Conservation (phyloP, 2,329 filamentous ascomycete genomes). For the Pochonia chlamydosporia region DNA sequence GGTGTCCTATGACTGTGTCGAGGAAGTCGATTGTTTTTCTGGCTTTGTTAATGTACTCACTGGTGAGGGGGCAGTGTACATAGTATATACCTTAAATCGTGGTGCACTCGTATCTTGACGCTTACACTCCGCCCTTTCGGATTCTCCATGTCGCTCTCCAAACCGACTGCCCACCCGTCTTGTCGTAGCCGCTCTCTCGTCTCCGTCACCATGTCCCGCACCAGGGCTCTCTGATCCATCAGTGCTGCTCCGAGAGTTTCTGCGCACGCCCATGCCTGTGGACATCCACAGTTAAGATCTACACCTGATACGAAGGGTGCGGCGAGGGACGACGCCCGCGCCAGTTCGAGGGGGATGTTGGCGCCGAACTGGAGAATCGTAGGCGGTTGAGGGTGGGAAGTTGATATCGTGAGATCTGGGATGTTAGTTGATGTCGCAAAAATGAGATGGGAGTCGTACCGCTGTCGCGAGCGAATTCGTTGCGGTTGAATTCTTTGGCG, state of each 20-base stretch:
- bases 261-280: conserved; percentile 66
- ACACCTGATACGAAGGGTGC: conserved; percentile 58
- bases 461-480: conserved; percentile 51
- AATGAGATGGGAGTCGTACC: conserved; percentile 29
- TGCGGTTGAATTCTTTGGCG: conserved; percentile 64
- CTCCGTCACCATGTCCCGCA: conserved; percentile 58
- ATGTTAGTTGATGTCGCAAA: neutral
- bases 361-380: conserved; percentile 65
- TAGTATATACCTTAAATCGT: conserved; percentile 46
- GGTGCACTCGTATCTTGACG: conserved; percentile 65
- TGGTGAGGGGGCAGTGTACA: no score
- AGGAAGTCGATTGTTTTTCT: conserved; percentile 57
- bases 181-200: conserved; percentile 44
- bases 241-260: conserved; percentile 63
- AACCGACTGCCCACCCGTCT: conserved; percentile 48
- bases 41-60: neutral
- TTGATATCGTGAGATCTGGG: conserved; percentile 56
- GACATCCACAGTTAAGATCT: conserved; percentile 68
- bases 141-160: conserved; percentile 35
- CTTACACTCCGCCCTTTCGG: conserved; percentile 53
- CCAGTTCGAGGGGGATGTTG: conserved; percentile 54
- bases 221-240: conserved; percentile 59
- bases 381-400: conserved; percentile 43
- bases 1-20: conserved; percentile 52
- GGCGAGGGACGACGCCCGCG: conserved; percentile 56